Evolutionary conservation across 352 stramenopile genomes (phyloP).

Genomic region (Elongisporangium prolatum): DNA sequence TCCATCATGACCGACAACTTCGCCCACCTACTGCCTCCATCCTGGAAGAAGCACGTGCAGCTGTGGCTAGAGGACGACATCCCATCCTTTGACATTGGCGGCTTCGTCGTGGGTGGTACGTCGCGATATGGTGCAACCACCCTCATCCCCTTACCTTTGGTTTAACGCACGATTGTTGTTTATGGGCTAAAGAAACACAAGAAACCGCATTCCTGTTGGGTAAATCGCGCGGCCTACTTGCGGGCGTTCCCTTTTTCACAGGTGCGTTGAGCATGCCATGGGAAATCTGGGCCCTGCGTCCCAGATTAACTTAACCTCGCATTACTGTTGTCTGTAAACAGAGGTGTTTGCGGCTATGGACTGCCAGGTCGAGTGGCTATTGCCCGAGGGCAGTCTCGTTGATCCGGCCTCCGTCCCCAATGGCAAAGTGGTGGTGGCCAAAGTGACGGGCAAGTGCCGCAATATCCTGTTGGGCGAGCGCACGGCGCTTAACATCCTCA

Average conservation of each 20-base stretch:
- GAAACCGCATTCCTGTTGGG: slow-evolving; percentile 84
- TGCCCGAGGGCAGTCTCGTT: slow-evolving; percentile 65
- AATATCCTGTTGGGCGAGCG: slow-evolving; percentile 95
- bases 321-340: slow-evolving; percentile 25
- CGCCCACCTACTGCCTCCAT: slow-evolving; percentile 63
- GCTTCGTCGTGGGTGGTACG: slow-evolving; percentile 93
- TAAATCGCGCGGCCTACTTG: slow-evolving; percentile 94
- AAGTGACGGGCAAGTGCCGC: slow-evolving; percentile 91
- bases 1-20: slow-evolving; percentile 30
- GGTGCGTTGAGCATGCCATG: slow-evolving; percentile 6
- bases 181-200: slow-evolving; percentile 38
- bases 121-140: slow-evolving; percentile 6
- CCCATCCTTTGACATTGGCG: slow-evolving; percentile 96
- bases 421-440: slow-evolving; percentile 91
- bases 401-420: slow-evolving; percentile 27
- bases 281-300: background rate
- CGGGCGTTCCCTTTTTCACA: slow-evolving; percentile 95
- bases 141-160: background rate
- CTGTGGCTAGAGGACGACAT: slow-evolving; percentile 97
- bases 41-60: slow-evolving; percentile 86
- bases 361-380: slow-evolving; percentile 91
- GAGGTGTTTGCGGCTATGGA: slow-evolving; percentile 90
- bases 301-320: background rate
- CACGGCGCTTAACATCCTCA: slow-evolving; percentile 97
- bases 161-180: slow-evolving; percentile 4